Conservation (phyloP, 2,329 filamentous ascomycete genomes). For the Fusarium sp. region DNA sequence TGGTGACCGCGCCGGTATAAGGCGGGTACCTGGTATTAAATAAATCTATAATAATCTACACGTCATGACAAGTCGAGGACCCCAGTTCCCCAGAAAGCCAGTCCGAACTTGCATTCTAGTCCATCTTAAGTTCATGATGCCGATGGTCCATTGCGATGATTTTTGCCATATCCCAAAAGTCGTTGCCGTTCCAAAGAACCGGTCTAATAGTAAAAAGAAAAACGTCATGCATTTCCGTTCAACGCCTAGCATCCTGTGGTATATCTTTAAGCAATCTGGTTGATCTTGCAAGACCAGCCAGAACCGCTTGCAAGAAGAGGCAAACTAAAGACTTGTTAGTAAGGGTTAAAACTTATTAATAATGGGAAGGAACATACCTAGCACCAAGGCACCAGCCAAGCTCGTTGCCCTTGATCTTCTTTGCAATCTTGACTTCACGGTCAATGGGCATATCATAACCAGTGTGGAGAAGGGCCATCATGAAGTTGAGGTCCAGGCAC, state of each 20-base stretch:
- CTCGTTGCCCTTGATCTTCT: constrained; percentile 98
- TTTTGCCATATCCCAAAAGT: constrained; percentile 43
- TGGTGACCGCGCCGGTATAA: constrained; percentile 64
- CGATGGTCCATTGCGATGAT: constrained; percentile 21
- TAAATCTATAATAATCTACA: constrained; percentile 46
- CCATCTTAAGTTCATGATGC: constrained; percentile 35
- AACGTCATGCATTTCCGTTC: constrained; percentile 36
- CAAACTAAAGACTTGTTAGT: constrained; percentile 66
- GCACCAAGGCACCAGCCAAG: constrained; percentile 97
- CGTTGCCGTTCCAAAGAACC: constrained; percentile 35
- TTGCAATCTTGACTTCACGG: constrained; percentile 95
- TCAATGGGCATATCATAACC: constrained; percentile 99
- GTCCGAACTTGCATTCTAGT: constrained; percentile 26
- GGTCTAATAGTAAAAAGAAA: constrained; percentile 38
- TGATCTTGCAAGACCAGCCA: constrained; percentile 90
- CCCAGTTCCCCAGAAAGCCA: constrained; percentile 36
- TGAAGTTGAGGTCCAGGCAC: constrained; percentile 96
- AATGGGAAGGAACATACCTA: constrained; percentile 69
- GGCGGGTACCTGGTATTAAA: constrained; percentile 41
- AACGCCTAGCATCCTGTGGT: constrained; percentile 40
- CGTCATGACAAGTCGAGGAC: constrained; percentile 36
- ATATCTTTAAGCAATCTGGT: constrained; percentile 70
- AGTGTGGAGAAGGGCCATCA: constrained; percentile 90
- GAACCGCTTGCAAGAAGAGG: constrained; percentile 84
- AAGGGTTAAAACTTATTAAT: neutral